phyloP scores from a whole-genome alignment of 2,329 filamentous ascomycete genomes.

The Ophiostoma angusticollis region DNA sequence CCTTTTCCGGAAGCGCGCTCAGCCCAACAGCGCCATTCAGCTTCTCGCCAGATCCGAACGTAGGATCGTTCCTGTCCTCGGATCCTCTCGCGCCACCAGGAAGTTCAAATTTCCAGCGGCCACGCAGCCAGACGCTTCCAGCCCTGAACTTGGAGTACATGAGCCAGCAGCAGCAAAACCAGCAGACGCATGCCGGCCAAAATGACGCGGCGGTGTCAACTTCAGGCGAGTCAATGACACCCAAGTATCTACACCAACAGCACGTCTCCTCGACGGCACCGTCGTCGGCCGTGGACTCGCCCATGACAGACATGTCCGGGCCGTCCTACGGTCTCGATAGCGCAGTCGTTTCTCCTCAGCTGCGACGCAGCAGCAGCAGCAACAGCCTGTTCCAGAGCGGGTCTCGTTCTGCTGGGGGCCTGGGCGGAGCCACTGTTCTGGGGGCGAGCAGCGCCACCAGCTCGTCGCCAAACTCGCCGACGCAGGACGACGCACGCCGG shows the following conservation, averaged over 20 bases:
- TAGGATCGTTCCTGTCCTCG: slow-evolving; percentile 45
- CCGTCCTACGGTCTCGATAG: slow-evolving; percentile 27
- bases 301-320: slow-evolving; percentile 32
- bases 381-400: slow-evolving; percentile 28
- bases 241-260: slow-evolving; percentile 46
- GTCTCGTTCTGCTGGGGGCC: slow-evolving; percentile 15
- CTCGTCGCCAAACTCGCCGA: slow-evolving; percentile 52
- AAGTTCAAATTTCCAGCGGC: slow-evolving; percentile 50
- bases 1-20: slow-evolving; percentile 58
- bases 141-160: slow-evolving; percentile 51
- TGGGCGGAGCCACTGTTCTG: slow-evolving; percentile 6
- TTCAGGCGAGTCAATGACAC: slow-evolving; percentile 24
- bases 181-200: slow-evolving; percentile 20
- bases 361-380: slow-evolving; percentile 40
- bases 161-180: slow-evolving; percentile 26
- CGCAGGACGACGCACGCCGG: slow-evolving; percentile 71
- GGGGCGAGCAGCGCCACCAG: background rate
- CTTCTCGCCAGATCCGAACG: slow-evolving; percentile 62
- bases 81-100: slow-evolving; percentile 27
- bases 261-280: slow-evolving; percentile 33
- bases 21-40: slow-evolving; percentile 63
- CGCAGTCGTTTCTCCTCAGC: slow-evolving; percentile 28
- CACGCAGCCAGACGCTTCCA: slow-evolving; percentile 80
- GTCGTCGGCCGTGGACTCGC: slow-evolving; percentile 39
- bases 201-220: background rate